These are phyloP conservation scores for Kuraishia piskuri DNA, from an alignment of 805 yeast species.

Conservation along the genomic window DNA sequence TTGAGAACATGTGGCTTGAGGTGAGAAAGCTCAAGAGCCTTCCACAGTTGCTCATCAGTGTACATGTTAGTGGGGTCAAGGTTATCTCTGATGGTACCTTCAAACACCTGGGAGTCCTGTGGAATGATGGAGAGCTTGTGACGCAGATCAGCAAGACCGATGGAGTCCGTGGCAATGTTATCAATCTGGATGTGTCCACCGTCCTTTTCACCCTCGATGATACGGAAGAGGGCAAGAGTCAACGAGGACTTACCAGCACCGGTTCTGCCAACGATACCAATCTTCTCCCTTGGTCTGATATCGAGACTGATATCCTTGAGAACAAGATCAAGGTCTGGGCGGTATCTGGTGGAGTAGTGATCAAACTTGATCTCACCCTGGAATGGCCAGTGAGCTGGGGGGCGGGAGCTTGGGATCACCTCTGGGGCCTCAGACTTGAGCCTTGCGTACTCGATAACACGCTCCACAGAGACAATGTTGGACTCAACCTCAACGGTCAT, in stretches of 20 bases:
- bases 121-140: slow-evolving; percentile 79
- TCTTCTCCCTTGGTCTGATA: slow-evolving; percentile 69
- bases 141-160: slow-evolving; percentile 76
- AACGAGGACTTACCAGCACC: slow-evolving; percentile 94
- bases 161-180: slow-evolving; percentile 49
- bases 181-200: slow-evolving; percentile 69
- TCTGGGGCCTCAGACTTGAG: slow-evolving; percentile 70
- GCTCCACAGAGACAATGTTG: slow-evolving; percentile 78
- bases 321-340: slow-evolving; percentile 74
- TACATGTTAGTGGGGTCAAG: slow-evolving; percentile 71
- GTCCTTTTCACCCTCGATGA: slow-evolving; percentile 59
- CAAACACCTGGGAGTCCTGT: slow-evolving; percentile 88
- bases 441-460: slow-evolving; percentile 48
- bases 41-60: slow-evolving; percentile 78
- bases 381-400: slow-evolving; percentile 66
- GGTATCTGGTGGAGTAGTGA: slow-evolving; percentile 75
- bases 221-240: slow-evolving; percentile 75
- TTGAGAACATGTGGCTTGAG: slow-evolving; percentile 52
- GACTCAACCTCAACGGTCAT: slow-evolving; percentile 99
- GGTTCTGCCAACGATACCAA: slow-evolving; percentile 95
- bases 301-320: slow-evolving; percentile 57
- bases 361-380: slow-evolving; percentile 59
- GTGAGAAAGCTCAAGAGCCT: slow-evolving; percentile 69
- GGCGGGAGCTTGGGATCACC: slow-evolving; percentile 40
- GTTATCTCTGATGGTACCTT: slow-evolving; percentile 79